Evolutionary conservation across 768 basidiomycete genomes (phyloP).

Genomic region (Kwoniella sp.): DNA sequence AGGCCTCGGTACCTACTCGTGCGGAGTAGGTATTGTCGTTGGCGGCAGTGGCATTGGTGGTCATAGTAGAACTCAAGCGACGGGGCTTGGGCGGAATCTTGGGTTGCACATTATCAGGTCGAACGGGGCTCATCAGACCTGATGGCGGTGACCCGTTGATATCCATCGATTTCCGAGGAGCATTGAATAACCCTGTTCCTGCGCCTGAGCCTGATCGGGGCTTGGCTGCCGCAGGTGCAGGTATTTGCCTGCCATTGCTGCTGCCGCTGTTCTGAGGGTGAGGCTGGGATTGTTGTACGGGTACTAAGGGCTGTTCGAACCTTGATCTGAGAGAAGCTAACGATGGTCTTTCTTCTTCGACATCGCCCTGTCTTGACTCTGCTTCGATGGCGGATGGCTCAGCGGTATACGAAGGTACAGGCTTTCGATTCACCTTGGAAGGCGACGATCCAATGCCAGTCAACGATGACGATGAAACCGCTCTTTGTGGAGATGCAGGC

Average conservation of each 20-base stretch:
- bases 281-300: too few relatives aligned
- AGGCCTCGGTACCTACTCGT: too few relatives aligned
- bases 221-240: not conserved
- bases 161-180: conserved; percentile 22
- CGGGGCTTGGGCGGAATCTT: conserved; percentile 10
- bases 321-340: not conserved
- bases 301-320: conserved; percentile 4
- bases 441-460: not conserved
- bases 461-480: not conserved
- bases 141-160: conserved; percentile 32
- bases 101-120: conserved; percentile 17
- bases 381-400: not conserved
- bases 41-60: not conserved
- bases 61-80: conserved; percentile 6
- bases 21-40: too few relatives aligned
- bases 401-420: not conserved
- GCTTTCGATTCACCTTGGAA: not conserved
- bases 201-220: conserved; percentile 8
- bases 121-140: conserved; percentile 26
- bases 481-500: not conserved
- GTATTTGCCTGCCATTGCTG: too few relatives aligned
- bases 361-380: not conserved
- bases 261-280: not conserved
- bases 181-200: not conserved
- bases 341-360: not conserved